Percentiles rank a stretch among this genome's conserved stretches.
phyloP scores from a whole-genome alignment of 1,284 basidiomycete species.

The Leccinum pallidistipes region DNA sequence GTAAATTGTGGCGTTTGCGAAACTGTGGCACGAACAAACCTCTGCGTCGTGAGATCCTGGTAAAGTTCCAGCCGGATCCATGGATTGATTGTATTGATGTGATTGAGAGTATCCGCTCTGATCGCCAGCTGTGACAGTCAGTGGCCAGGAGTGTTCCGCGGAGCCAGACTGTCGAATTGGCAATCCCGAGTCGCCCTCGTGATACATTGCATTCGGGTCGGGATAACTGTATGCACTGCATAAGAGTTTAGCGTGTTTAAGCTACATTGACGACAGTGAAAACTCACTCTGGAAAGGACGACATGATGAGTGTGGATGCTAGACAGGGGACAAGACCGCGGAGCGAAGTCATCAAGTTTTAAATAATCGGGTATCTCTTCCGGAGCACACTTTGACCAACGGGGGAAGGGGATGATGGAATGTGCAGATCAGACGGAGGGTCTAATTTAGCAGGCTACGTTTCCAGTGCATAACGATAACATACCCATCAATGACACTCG shows the following conservation, averaged over 20 bases:
- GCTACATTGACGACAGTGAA: not conserved
- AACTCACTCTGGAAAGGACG: slow-evolving; percentile 21
- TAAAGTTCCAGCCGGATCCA: not conserved
- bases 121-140: not conserved
- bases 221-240: slow-evolving; percentile 11
- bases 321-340: slow-evolving; percentile 5
- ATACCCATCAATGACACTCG: not conserved
- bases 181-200: slow-evolving; percentile 7
- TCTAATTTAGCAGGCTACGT: slow-evolving; percentile 20
- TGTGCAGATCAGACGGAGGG: slow-evolving; percentile 17
- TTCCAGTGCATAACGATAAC: slow-evolving; percentile 35
- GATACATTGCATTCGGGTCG: not conserved
- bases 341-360: slow-evolving; percentile 14
- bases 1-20: not conserved
- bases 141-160: slow-evolving; percentile 5
- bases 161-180: not conserved
- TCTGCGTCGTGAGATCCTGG: slow-evolving; percentile 4
- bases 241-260: slow-evolving; percentile 4
- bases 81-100: not conserved
- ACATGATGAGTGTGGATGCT: slow-evolving; percentile 17
- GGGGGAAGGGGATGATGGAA: slow-evolving; percentile 20
- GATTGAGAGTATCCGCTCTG: slow-evolving; percentile 6
- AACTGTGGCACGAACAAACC: slow-evolving; percentile 16
- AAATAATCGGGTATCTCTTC: slow-evolving; percentile 21
- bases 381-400: slow-evolving; percentile 20